Base-by-base conservation (phyloP, 1,284 basidiomycete species). In the Athelia sp. region DNA sequence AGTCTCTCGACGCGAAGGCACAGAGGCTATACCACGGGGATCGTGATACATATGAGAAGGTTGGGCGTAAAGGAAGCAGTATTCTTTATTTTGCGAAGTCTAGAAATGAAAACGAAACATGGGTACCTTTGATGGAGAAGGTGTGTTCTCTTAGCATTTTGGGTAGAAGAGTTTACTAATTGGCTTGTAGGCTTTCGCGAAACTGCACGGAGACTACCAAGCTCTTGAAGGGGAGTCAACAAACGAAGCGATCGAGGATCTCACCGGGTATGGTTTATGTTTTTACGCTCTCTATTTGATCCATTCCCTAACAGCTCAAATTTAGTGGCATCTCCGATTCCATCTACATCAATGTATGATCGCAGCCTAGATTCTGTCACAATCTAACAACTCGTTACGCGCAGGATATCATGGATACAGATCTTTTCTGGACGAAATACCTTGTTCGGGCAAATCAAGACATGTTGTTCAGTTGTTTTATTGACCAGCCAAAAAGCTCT, bases 161-260 rank as follows among this genome's bases (percentile, higher is more conserved):
- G n/a, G n/a, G n/a, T n/a, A n/a, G n/a, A n/a, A n/a, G n/a, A n/a
- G n/a, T n/a, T n/a, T n/a, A n/a, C n/a, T n/a, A n/a, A n/a, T n/a
- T n/a, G n/a, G n/a, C n/a, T n/a, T n/a, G 56, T 79, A 81, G 57
- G 78, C 32, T 34, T 40, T 17, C 19, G 36, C 36, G n/a, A 40
- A 40, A n/a, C 36, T 40, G n/a, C 36, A 40, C 15, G 36, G 36
- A 8, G 36, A 40, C 19, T 40, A 40, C 19, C 8, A 40, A 8
- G 4, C 36, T 8, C 19, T 40, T 9, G 36, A n/a, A n/a, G 36
- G 36, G 36, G 36, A 21, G 15, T 40, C 19, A 9, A 40, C 36
- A n/a, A n/a, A 40, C n/a, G 36, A 40, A n/a, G 36, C n/a, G 6
- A 40, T 40, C 15, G 36, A 40, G 36, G 36, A 40, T n/a, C 36